phyloP scores from a whole-genome alignment of 345 rosid species.

The Ceriops zippeliana region DNA sequence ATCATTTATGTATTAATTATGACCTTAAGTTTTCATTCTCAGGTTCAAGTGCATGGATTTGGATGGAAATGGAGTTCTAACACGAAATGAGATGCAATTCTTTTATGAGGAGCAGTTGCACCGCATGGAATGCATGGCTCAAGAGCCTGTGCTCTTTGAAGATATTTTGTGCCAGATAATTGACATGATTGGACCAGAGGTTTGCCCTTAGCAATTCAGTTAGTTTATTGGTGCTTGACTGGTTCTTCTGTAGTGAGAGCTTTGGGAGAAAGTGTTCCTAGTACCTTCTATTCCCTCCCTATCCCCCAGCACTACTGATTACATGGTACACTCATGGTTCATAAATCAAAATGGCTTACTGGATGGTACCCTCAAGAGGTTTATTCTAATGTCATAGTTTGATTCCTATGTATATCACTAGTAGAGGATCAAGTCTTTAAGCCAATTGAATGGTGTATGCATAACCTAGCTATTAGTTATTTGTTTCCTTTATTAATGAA shows the following conservation, averaged over 20 bases:
- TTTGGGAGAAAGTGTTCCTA: not conserved
- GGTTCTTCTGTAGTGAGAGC: not conserved
- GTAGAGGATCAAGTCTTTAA: not conserved
- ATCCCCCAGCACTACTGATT: too few relatives aligned
- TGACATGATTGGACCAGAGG: conserved; percentile 95
- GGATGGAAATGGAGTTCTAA: conserved; percentile 85
- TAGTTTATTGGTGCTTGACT: not conserved
- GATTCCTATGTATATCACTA: not conserved
- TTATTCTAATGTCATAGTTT: not conserved
- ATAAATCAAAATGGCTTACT: not conserved
- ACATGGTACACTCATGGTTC: too few relatives aligned
- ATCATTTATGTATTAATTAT: conserved; percentile 1
- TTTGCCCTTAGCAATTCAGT: conserved; percentile 23
- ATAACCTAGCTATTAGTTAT: not conserved
- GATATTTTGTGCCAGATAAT: conserved; percentile 91
- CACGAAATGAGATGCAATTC: conserved; percentile 81
- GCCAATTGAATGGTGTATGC: not conserved
- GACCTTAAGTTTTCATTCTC: conserved; percentile 17
- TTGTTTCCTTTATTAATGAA: not conserved
- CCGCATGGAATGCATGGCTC: conserved; percentile 98
- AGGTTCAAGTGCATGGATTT: conserved; percentile 98
- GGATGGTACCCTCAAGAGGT: not conserved
- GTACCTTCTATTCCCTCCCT: not conserved
- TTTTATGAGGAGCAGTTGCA: conserved; percentile 94
- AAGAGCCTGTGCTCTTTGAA: conserved; percentile 89